Evolutionary conservation across 1,284 basidiomycete genomes (phyloP).

Genomic region (Ganoderma leucocontextum): DNA sequence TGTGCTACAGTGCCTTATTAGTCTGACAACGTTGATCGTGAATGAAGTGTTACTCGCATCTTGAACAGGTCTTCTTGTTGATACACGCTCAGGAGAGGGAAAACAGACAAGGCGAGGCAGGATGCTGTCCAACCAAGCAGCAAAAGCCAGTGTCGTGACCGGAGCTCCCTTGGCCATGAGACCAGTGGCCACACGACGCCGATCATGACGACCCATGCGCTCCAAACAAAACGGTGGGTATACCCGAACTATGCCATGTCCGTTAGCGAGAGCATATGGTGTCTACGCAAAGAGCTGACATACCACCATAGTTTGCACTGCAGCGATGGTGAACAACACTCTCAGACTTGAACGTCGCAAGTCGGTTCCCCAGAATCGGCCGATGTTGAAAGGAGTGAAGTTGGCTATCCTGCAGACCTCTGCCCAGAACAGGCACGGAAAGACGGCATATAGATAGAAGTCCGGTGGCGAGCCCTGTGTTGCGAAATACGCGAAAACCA

Average conservation of each 20-base stretch:
- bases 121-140: constrained; percentile 56
- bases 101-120: constrained; percentile 68
- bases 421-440: constrained; percentile 83
- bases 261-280: background rate
- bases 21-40: background rate
- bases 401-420: constrained; percentile 41
- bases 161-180: constrained; percentile 52
- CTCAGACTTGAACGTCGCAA: constrained; percentile 37
- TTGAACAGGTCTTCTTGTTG: constrained; percentile 70
- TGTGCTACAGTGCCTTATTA: background rate
- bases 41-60: constrained; percentile 56
- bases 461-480: constrained; percentile 74
- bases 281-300: no score
- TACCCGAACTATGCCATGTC: constrained; percentile 64
- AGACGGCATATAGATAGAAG: constrained; percentile 81
- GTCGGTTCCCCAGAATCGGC: constrained; percentile 23
- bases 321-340: constrained; percentile 46
- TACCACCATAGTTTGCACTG: constrained; percentile 79
- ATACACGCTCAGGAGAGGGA: constrained; percentile 78
- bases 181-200: constrained; percentile 75
- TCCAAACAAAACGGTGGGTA: constrained; percentile 78
- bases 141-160: constrained; percentile 40
- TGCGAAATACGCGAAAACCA: constrained; percentile 62
- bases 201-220: constrained; percentile 68
- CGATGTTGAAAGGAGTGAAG: no score